Evolutionary conservation across 257 asterid genomes (phyloP).

Genomic region (Petunia secreta): DNA sequence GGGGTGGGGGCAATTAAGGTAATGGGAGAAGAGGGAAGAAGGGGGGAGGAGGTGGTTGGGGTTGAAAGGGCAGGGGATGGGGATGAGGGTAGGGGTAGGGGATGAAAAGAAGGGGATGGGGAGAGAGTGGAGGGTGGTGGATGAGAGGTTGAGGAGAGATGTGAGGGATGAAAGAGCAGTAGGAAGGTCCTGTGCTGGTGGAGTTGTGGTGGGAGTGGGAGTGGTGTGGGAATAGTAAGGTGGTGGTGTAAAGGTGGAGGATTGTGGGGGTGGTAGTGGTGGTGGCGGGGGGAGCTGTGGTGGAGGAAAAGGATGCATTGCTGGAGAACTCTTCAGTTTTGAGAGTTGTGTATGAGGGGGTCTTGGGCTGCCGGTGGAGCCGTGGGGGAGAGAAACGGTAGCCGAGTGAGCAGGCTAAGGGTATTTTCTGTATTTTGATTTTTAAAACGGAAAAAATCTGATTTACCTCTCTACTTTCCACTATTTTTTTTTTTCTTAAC

Average conservation of each 20-base stretch:
- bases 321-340: background rate
- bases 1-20: conserved; percentile 61
- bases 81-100: conserved; percentile 30
- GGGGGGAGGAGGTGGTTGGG: conserved; percentile 69
- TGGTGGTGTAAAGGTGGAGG: conserved; percentile 14
- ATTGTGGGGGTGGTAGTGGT: background rate
- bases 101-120: conserved; percentile 39
- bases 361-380: too few relatives aligned
- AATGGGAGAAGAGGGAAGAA: conserved; percentile 77
- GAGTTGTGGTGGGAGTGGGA: conserved; percentile 35
- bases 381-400: too few relatives aligned
- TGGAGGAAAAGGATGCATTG: conserved; percentile 3
- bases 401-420: too few relatives aligned
- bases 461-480: too few relatives aligned
- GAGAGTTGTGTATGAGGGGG: background rate
- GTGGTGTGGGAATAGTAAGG: conserved; percentile 19
- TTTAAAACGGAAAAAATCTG: too few relatives aligned
- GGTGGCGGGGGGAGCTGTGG: background rate
- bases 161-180: conserved; percentile 55
- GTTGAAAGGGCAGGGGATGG: conserved; percentile 68
- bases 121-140: conserved; percentile 52
- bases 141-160: conserved; percentile 55
- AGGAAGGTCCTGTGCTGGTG: conserved; percentile 37
- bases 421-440: too few relatives aligned
- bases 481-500: too few relatives aligned